phyloP scores from a whole-genome alignment of 371 early-diverging fungal genomes.

The Zychaea mexicana region DNA sequence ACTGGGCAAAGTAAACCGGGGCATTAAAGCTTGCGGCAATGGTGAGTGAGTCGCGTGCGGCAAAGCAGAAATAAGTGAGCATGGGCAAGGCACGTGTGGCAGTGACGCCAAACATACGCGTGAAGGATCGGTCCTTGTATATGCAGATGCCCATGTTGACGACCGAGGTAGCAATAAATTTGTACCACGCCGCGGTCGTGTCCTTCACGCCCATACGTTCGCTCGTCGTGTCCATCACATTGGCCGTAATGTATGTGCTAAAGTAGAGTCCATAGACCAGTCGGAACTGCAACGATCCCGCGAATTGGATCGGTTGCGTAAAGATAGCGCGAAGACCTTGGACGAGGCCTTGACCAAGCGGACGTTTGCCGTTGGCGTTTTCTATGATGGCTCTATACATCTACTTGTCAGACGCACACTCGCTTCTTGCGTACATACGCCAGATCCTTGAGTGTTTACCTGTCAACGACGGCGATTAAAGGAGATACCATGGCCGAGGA shows the following conservation, averaged over 20 bases:
- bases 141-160: constrained; percentile 62
- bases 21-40: constrained; percentile 71
- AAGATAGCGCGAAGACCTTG: constrained; percentile 42
- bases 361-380: constrained; percentile 58
- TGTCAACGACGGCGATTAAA: constrained; percentile 67
- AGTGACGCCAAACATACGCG: constrained; percentile 59
- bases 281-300: constrained; percentile 47
- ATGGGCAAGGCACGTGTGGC: constrained; percentile 51
- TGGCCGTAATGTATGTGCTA: constrained; percentile 62
- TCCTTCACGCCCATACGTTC: constrained; percentile 32
- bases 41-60: constrained; percentile 63
- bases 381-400: constrained; percentile 58
- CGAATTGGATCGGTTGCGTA: constrained; percentile 45
- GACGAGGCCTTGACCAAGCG: constrained; percentile 44
- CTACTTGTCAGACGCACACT: not conserved
- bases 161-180: constrained; percentile 59
- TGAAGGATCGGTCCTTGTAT: constrained; percentile 62
- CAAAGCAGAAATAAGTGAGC: constrained; percentile 55
- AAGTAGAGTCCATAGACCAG: constrained; percentile 60
- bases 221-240: constrained; percentile 56
- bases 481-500: constrained; percentile 57
- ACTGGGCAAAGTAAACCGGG: constrained; percentile 41
- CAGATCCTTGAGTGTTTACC: constrained; percentile 25
- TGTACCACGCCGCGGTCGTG: constrained; percentile 39
- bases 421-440: too few relatives aligned